Evolutionary conservation across 176 grass and related monocot species (phyloP), one percentile per base, ranked within the genome.

Genomic region (Zea luxurians): DNA sequence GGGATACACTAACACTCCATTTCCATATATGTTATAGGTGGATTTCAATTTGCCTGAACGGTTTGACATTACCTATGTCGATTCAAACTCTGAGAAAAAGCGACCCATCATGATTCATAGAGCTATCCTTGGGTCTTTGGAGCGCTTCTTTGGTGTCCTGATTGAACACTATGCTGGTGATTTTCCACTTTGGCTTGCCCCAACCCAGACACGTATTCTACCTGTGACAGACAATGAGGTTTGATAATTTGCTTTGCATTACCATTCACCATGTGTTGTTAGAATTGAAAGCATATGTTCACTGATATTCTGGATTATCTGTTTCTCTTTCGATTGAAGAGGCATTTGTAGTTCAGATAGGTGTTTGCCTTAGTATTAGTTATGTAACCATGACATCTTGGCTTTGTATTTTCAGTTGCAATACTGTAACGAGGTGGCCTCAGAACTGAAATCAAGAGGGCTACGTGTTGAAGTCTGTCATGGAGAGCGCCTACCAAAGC

Each of bases 141-240:
- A 99, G 36, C 86, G 92, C 37, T 99, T 99, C 80, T 99, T 99
- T 80, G 92, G 96, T 57, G 84, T 95, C 78, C 83, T 99, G 41
- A 93, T 99, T 52, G 92, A 99, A 68, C 92, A 95, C 71, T 99
- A 99, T 36, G 92, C 96, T 75, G 96, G 92, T 11, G 96, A 99
- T 83, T 99, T 99, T 81, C 96, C 96, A 60, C 89, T 99, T 89
- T 95, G 96, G 96, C 86, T 99, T 71, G 82, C 96, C 20, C 96
- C 96, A 68, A 87, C 84, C 16, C 96, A 99, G 87, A 86, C 83
- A 64, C 90, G 96, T 48, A 64, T 99, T 90, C 82, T 99, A 54
- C 96, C 92, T 11, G 88, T 99, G 66, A 91, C 96, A 79, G 86
- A 92, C 58, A 87, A 78, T 48, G 88, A 92, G 96, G 96, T 99